Evolutionary conservation across 495 filamentous ascomycete species (phyloP).

Genomic region (Penicillium mononematosum): DNA sequence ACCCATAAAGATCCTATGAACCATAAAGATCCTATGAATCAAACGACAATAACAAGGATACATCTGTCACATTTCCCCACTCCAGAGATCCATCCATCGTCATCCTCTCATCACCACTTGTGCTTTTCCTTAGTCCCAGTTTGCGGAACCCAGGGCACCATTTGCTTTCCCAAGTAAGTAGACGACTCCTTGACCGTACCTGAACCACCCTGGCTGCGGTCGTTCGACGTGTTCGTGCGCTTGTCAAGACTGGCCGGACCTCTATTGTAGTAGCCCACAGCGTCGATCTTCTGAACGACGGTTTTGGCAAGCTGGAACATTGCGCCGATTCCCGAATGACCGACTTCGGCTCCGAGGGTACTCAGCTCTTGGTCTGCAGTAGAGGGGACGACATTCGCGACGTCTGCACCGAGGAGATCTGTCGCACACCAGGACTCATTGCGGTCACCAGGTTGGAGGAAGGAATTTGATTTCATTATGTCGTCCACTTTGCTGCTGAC

Average conservation of each 20-base stretch:
- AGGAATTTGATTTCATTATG: conserved; percentile 29
- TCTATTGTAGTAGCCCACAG: conserved; percentile 34
- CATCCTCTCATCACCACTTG: conserved; percentile 2
- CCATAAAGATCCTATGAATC: neutral
- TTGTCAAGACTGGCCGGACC: conserved; percentile 10
- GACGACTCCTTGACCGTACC: neutral
- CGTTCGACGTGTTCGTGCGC: neutral
- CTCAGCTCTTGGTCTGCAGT: conserved; percentile 11
- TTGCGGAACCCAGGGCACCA: neutral
- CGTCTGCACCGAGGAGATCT: conserved; percentile 1
- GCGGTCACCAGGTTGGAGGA: conserved; percentile 34
- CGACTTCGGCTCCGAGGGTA: conserved; percentile 17
- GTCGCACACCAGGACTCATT: conserved; percentile 17
- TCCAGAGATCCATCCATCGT: neutral
- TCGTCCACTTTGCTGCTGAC: conserved; percentile 30
- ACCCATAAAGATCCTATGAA: neutral
- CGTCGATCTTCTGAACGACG: conserved; percentile 39
- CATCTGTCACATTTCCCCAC: neutral
- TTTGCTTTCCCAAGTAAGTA: neutral
- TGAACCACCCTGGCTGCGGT: neutral
- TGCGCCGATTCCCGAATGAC: conserved; percentile 31
- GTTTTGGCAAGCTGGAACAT: conserved; percentile 31
- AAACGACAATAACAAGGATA: neutral
- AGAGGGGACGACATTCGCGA: neutral
- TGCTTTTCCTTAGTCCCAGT: neutral